Evolutionary conservation across 306 rosid species (phyloP).

Genomic region (Geum urbanum): DNA sequence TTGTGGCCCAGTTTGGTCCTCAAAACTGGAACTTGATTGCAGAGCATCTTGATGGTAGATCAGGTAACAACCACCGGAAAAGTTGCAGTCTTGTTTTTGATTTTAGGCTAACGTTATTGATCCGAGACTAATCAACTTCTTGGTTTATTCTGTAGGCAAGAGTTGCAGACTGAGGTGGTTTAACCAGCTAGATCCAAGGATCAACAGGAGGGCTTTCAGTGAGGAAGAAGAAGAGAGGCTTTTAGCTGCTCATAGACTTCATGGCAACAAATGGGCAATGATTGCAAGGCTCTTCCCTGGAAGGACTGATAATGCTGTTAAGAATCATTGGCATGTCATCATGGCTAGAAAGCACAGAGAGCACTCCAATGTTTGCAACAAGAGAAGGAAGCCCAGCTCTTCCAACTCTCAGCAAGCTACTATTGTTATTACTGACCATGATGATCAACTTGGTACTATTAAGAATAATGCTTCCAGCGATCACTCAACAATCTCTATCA

Average conservation of each 20-base stretch:
- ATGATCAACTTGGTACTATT: conserved; percentile 15
- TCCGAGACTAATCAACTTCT: neutral
- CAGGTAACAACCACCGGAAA: conserved; percentile 41
- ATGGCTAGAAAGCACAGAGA: conserved; percentile 82
- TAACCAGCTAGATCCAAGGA: conserved; percentile 82
- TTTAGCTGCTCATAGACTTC: conserved; percentile 51
- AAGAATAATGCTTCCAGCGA: conserved; percentile 38
- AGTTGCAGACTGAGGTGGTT: conserved; percentile 97
- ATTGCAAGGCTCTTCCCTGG: conserved; percentile 85
- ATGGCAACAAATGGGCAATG: conserved; percentile 93
- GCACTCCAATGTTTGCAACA: conserved; percentile 34
- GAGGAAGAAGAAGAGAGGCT: conserved; percentile 81
- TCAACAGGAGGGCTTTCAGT: conserved; percentile 59
- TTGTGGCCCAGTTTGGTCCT: conserved; percentile 77
- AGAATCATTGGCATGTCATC: conserved; percentile 93
- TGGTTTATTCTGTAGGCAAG: conserved; percentile 46
- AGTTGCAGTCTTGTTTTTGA: neutral
- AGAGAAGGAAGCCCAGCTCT: conserved; percentile 48
- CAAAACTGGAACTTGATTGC: conserved; percentile 96
- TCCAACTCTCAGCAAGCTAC: conserved; percentile 1
- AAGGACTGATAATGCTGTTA: conserved; percentile 88
- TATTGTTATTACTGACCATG: conserved; percentile 1
- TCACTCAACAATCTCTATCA: conserved; percentile 45
- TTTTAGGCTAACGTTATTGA: neutral
- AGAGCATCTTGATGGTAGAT: conserved; percentile 71